Conservation (phyloP, 768 basidiomycete genomes). For the Saitozyma podzolica region DNA sequence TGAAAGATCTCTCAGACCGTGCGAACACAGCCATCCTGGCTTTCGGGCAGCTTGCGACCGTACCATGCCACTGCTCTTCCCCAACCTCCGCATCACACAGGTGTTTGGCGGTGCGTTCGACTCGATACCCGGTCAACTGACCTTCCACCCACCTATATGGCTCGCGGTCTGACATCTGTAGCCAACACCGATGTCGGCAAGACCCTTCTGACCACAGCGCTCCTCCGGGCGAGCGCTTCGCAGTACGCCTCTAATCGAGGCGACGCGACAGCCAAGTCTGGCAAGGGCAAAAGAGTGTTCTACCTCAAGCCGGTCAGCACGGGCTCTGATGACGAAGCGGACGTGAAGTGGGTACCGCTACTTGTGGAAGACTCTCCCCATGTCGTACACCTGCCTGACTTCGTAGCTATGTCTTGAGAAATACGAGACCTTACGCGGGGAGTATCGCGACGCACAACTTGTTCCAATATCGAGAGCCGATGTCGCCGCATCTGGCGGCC, state of each 20-base stretch:
- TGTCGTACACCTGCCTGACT: slow-evolving; percentile 7
- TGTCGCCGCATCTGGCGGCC: slow-evolving; percentile 89
- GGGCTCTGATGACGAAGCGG: slow-evolving; percentile 74
- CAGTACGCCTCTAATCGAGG: slow-evolving; percentile 19
- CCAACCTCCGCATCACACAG: slow-evolving; percentile 80
- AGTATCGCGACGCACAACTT: slow-evolving; percentile 68
- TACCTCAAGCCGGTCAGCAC: slow-evolving; percentile 86
- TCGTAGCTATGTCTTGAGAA: slow-evolving; percentile 66
- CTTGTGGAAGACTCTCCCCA: not conserved
- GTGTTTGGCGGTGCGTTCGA: slow-evolving; percentile 68
- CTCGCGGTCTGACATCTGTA: slow-evolving; percentile 16
- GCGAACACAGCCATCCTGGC: too few species aligned
- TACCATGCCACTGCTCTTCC: slow-evolving; percentile 78
- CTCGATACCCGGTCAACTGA: not conserved
- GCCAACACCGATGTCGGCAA: slow-evolving; percentile 97
- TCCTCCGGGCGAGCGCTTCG: slow-evolving; percentile 73
- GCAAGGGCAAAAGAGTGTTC: slow-evolving; percentile 40
- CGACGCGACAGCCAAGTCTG: slow-evolving; percentile 45
- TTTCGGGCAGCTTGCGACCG: too few species aligned
- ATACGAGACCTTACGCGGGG: slow-evolving; percentile 22
- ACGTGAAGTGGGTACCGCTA: slow-evolving; percentile 64
- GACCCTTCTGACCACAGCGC: slow-evolving; percentile 81
- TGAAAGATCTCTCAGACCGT: too few species aligned
- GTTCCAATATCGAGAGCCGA: slow-evolving; percentile 80
- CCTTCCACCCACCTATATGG: not conserved